Conservation (phyloP, 1,284 basidiomycete genomes). For the Pascua guehoae region DNA sequence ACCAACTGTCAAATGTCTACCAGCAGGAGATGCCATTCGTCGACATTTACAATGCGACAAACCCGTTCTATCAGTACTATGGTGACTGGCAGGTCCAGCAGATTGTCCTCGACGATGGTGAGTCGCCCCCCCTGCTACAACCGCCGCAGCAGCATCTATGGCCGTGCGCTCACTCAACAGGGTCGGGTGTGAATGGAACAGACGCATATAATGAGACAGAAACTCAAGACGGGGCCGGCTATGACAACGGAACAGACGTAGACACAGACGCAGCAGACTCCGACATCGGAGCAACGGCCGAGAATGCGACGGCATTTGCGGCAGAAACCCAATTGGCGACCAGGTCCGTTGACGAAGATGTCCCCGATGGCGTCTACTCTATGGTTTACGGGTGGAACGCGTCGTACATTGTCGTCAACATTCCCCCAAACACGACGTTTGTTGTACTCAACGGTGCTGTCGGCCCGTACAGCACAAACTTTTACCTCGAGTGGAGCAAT, state of each 20-base stretch:
- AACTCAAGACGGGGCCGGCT: too few species aligned
- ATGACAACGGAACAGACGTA: too few species aligned
- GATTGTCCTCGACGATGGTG: constrained; percentile 1
- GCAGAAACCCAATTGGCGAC: too few species aligned
- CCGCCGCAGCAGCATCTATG: not conserved
- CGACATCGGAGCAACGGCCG: too few species aligned
- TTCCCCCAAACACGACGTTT: constrained; percentile 3
- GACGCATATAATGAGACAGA: too few species aligned
- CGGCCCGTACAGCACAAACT: constrained; percentile 5
- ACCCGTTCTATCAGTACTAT: constrained; percentile 1
- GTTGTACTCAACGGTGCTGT: constrained; percentile 6
- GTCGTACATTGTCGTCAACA: not conserved
- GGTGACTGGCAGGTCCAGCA: constrained; percentile 1
- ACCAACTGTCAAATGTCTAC: not conserved
- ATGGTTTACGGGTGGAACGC: too few species aligned
- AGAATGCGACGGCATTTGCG: too few species aligned
- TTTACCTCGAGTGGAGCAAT: constrained; percentile 2
- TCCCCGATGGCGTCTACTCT: too few species aligned
- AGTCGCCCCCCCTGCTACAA: not conserved
- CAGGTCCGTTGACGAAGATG: too few species aligned
- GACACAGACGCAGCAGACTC: too few species aligned
- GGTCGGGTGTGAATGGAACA: too few species aligned
- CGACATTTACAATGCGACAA: not conserved
- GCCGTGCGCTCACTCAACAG: too few species aligned
- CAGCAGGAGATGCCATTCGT: not conserved